phyloP scores from a whole-genome alignment of 2,329 filamentous ascomycete genomes.

The Nothophoma quercina region DNA sequence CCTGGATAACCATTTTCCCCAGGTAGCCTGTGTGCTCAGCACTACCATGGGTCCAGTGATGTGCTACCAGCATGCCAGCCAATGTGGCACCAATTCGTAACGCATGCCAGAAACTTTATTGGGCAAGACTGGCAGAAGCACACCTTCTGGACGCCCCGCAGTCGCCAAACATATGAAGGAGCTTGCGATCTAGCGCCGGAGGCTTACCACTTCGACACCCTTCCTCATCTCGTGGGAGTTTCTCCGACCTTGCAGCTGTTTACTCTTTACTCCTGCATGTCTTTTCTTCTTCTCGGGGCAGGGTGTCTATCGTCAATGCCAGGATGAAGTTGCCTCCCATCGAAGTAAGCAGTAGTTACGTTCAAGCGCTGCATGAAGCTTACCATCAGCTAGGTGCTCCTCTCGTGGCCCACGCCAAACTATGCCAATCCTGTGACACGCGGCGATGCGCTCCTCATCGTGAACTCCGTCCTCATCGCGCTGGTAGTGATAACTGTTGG shows the following conservation, averaged over 20 bases:
- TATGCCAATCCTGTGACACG: slow-evolving; percentile 51
- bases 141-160: slow-evolving; percentile 11
- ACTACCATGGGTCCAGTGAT: slow-evolving; percentile 6
- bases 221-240: slow-evolving; percentile 5
- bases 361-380: background rate
- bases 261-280: slow-evolving; percentile 19
- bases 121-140: slow-evolving; percentile 2
- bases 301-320: slow-evolving; percentile 12
- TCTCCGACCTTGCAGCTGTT: slow-evolving; percentile 1
- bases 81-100: slow-evolving; percentile 16
- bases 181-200: slow-evolving; percentile 17
- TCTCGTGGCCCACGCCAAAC: slow-evolving; percentile 51
- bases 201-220: slow-evolving; percentile 2
- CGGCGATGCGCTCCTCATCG: slow-evolving; percentile 50
- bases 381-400: slow-evolving; percentile 23
- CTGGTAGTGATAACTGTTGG: slow-evolving; percentile 48
- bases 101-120: slow-evolving; percentile 9
- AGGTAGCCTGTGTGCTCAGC: slow-evolving; percentile 6
- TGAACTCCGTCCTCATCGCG: slow-evolving; percentile 50
- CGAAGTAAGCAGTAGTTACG: slow-evolving; percentile 27
- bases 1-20: background rate
- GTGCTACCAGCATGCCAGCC: slow-evolving; percentile 17
- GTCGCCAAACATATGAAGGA: slow-evolving; percentile 11
- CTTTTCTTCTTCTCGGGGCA: background rate
- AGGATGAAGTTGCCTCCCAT: slow-evolving; percentile 41